phyloP scores from a whole-genome alignment of 371 early-diverging fungal species.

The Neoconidiobolus thromboides region DNA sequence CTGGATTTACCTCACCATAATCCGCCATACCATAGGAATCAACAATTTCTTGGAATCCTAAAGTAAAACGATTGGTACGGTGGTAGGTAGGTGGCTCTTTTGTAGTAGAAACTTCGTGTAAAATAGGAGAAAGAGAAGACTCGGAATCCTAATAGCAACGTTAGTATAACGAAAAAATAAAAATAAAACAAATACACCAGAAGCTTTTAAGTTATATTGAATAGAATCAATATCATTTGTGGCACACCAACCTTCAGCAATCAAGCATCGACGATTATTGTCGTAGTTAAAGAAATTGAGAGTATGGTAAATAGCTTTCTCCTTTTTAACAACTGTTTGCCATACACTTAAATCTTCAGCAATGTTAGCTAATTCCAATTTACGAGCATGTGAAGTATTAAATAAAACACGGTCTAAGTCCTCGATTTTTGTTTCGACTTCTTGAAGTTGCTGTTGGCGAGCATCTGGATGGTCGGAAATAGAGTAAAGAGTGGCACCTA shows the following conservation, averaged over 20 bases:
- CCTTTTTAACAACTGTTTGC: slow-evolving; percentile 82
- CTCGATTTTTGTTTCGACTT: slow-evolving; percentile 29
- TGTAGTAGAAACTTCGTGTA: slow-evolving; percentile 63
- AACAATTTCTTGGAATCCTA: slow-evolving; percentile 92
- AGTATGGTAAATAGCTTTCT: slow-evolving; percentile 91
- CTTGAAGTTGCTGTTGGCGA: slow-evolving; percentile 57
- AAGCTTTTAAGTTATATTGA: slow-evolving; percentile 61
- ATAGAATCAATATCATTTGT: slow-evolving; percentile 55
- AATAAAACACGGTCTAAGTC: slow-evolving; percentile 37
- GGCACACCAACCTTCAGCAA: slow-evolving; percentile 97
- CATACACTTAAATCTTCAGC: slow-evolving; percentile 68
- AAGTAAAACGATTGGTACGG: slow-evolving; percentile 88
- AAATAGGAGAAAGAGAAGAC: slow-evolving; percentile 59
- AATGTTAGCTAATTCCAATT: slow-evolving; percentile 61
- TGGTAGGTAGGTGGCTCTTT: slow-evolving; percentile 92
- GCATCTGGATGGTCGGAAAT: slow-evolving; percentile 67
- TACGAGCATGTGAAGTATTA: slow-evolving; percentile 67
- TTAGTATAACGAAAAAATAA: neutral
- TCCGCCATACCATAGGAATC: slow-evolving; percentile 98
- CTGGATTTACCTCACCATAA: slow-evolving; percentile 99
- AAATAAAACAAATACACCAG: slow-evolving; percentile 30
- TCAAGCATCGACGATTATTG: slow-evolving; percentile 73
- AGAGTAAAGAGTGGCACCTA: slow-evolving; percentile 87
- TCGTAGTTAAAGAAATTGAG: slow-evolving; percentile 92
- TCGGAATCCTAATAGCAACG: slow-evolving; percentile 3